Evolutionary conservation across 805 yeast genomes (phyloP), one percentile per base, ranked within the genome.

Genomic region (Maudiozyma pseudohumilis): DNA sequence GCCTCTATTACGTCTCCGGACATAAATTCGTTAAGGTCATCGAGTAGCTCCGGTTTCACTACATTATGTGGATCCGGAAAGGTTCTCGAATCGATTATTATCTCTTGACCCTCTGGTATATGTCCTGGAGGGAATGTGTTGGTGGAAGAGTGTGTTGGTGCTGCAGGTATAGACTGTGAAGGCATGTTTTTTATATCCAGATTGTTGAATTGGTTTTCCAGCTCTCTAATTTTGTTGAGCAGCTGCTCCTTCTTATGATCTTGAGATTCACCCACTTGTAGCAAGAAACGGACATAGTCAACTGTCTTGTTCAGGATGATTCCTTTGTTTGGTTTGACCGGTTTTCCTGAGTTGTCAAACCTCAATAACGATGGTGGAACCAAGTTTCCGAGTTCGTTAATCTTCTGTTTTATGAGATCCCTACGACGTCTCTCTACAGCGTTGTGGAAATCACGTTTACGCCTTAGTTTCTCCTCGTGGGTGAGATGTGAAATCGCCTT

Each of bases 361-460:
- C 71, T 68, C 18, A 82, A 58, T 42, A 83, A 56, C 3, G 81
- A 68, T 1, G 86, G 89, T 1, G 96, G 96, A 1, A 88, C 82
- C 34, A 88, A 66, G 18, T 72, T 61, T 1, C 94, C 89, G 50
- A 88, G 65, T 49, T 85, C 95, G 54, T 81, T 80, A 44, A 88
- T 87, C 50, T 84, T 77, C 52, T 83, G 94, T 56, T 88, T 87
- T 52, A 88, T 88, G 48, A 85, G 68, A 57, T 89, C 97, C 44
- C 97, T 70, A 53, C 97, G 72, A 48, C 95, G 70, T 50, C 96
- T 71, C 59, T 88, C 97, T 4, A 88, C 96, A 1, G 95, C 95
- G 55, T 88, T 88, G 59, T 88, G 97, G 44, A 86, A 79, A 54
- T 87, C 95, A 42, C 95, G 65, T 44, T 95, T 70, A 44, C 95